Percentiles rank a stretch among this genome's conserved stretches.
phyloP scores from a whole-genome alignment of 2,329 filamentous ascomycete genomes.

The Neospermospora avenae region DNA sequence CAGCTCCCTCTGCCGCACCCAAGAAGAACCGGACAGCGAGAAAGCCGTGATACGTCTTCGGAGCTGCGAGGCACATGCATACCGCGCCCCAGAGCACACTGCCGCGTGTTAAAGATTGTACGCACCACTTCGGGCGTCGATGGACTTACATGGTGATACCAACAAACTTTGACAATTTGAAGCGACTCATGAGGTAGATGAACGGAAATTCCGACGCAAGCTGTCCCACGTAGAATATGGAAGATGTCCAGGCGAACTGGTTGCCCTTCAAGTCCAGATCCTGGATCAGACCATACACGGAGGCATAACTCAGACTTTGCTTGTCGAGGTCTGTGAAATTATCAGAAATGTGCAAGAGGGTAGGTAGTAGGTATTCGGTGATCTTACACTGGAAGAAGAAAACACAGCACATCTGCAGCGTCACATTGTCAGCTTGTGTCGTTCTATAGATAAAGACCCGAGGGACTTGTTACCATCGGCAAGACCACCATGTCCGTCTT shows the following conservation, averaged over 20 bases:
- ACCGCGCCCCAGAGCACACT: conserved; percentile 42
- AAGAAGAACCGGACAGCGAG: conserved; percentile 41
- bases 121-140: not conserved
- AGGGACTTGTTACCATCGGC: conserved; percentile 19
- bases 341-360: not conserved
- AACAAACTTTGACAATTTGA: conserved; percentile 49
- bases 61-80: conserved; percentile 44
- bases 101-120: not conserved
- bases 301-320: conserved; percentile 48
- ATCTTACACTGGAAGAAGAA: conserved; percentile 41
- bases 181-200: conserved; percentile 48
- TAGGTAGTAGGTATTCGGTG: not conserved
- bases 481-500: conserved; percentile 37
- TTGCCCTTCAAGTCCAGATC: conserved; percentile 44
- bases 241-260: conserved; percentile 48
- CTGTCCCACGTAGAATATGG: conserved; percentile 44
- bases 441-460: not conserved
- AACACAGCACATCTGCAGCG: conserved; percentile 38
- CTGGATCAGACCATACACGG: conserved; percentile 44
- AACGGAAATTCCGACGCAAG: conserved; percentile 47
- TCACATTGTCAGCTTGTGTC: not conserved
- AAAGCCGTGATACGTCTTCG: conserved; percentile 40
- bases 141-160: conserved; percentile 42
- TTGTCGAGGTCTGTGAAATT: conserved; percentile 40
- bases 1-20: conserved; percentile 42